These are phyloP conservation scores for Lactarius sanguifluus DNA, from an alignment of 768 basidiomycete species.

Conservation along the genomic window DNA sequence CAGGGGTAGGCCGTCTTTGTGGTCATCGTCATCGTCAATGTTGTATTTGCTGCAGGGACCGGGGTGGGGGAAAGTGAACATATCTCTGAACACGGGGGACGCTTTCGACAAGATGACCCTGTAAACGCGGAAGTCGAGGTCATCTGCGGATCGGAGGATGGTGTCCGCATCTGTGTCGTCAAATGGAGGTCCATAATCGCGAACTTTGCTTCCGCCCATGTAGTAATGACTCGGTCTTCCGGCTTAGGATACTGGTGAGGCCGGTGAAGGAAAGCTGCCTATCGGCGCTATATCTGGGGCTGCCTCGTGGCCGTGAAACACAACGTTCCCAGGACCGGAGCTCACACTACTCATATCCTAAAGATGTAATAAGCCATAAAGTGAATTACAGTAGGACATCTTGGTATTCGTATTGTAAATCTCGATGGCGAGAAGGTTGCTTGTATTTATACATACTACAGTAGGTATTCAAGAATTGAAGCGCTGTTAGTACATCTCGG, in stretches of 20 bases:
- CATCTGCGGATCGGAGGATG: constrained; percentile 26
- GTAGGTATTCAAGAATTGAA: no score
- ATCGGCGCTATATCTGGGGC: background rate
- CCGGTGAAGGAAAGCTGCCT: background rate
- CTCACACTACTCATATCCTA: no score
- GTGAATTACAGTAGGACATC: no score
- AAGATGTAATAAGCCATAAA: no score
- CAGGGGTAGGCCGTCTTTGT: constrained; percentile 6
- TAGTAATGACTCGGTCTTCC: background rate
- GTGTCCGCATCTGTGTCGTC: constrained; percentile 26
- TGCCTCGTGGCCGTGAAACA: background rate
- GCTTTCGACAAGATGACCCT: constrained; percentile 24
- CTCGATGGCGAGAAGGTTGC: no score
- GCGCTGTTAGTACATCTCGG: no score
- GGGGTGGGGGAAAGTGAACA: constrained; percentile 18
- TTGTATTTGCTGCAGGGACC: background rate
- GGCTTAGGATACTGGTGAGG: background rate
- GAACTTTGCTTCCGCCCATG: background rate
- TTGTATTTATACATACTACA: no score
- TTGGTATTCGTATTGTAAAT: no score
- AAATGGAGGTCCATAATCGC: constrained; percentile 18
- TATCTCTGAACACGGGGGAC: constrained; percentile 22
- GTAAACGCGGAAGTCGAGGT: constrained; percentile 26
- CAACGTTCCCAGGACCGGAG: no score
- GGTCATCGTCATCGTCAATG: constrained; percentile 3